Base-by-base conservation (phyloP, 2,329 filamentous ascomycete species). In the Pseudohalonectria lignicola region DNA sequence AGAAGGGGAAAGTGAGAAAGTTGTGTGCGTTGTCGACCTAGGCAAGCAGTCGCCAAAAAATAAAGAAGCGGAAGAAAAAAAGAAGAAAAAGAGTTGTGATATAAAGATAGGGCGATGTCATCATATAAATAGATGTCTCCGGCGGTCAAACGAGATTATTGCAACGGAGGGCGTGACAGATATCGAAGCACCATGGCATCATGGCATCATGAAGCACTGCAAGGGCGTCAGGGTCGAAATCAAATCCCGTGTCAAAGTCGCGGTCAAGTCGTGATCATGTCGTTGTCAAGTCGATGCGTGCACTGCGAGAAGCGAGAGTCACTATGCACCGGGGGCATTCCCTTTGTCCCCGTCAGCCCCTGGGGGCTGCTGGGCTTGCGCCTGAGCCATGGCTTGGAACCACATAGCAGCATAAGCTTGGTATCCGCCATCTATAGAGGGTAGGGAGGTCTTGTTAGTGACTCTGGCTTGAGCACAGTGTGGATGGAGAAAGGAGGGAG, bases 401-500 rank as follows among this genome's bases (percentile, higher is more conserved):
- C 84, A 92, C 49, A 88, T 68, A 30, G 81, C 76, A 42, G 86
- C 61, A 55, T 90, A 92, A 49, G 81, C 81, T 49, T 87, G 74
- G 58, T 90, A 90, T 43, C 85, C 85, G 47, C 85, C 85, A 60
- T 88, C 76, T 79, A 42, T 28, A 30, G 48, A 44, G 7, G 17
- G 19, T 13, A 32, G n/a, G 18, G 12, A 20, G n/a, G 6, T 9
- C 12, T n/a, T 5, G 38, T 55, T 45, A 55, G 55, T 48, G 37
- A 43, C 45, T 16, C 29, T 18, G 16, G 33, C 30, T 9, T 11
- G 17, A 18, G 38, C 23, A 19, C 11, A 10, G 13, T 15, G 17
- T 9, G 23, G 11, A n/a, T 8, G 29, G 18, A 11, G 16, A 39
- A 33, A 39, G 9, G 21, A 19, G 20, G 9, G 13, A 4, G 3